phyloP scores from a whole-genome alignment of 352 stramenopile species.

The Pythium myriotylum region DNA sequence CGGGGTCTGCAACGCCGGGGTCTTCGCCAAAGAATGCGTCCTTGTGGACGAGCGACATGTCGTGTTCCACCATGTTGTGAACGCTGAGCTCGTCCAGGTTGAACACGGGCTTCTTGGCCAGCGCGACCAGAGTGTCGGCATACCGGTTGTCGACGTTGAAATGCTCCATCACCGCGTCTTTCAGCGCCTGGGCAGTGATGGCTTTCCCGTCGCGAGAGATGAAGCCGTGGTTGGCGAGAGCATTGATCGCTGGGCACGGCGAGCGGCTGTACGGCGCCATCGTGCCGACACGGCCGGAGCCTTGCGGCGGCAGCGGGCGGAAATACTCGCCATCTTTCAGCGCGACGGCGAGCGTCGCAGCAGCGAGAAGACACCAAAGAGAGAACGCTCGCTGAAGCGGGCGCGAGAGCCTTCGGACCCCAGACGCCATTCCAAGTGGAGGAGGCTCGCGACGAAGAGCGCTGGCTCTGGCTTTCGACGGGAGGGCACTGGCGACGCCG shows the following conservation, averaged over 20 bases:
- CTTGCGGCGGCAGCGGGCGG: slow-evolving; percentile 11
- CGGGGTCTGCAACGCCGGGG: slow-evolving; percentile 30
- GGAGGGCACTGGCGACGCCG: slow-evolving; percentile 1
- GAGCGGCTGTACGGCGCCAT: slow-evolving; percentile 16
- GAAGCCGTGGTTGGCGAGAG: slow-evolving; percentile 53
- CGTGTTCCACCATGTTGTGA: slow-evolving; percentile 53
- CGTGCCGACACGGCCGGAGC: slow-evolving; percentile 12
- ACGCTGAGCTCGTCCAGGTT: slow-evolving; percentile 42
- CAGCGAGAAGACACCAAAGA: neutral
- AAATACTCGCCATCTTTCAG: slow-evolving; percentile 22
- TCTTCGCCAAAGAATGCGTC: slow-evolving; percentile 45
- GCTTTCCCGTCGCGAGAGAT: slow-evolving; percentile 43
- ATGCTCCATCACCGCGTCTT: slow-evolving; percentile 25
- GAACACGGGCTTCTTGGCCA: slow-evolving; percentile 29
- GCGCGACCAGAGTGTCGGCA: slow-evolving; percentile 26
- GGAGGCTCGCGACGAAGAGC: no score
- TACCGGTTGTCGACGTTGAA: slow-evolving; percentile 38
- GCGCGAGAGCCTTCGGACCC: slow-evolving; percentile 5
- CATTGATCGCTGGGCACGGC: slow-evolving; percentile 52
- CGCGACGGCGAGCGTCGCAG: neutral
- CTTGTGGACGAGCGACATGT: slow-evolving; percentile 45
- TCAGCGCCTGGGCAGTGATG: slow-evolving; percentile 33
- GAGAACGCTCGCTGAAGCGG: slow-evolving; percentile 4
- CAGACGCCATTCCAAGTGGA: slow-evolving; percentile 11
- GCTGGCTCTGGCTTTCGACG: slow-evolving; percentile 15